phyloP scores from a whole-genome alignment of 1,284 basidiomycete genomes.

The Austroboletus rostrupii region DNA sequence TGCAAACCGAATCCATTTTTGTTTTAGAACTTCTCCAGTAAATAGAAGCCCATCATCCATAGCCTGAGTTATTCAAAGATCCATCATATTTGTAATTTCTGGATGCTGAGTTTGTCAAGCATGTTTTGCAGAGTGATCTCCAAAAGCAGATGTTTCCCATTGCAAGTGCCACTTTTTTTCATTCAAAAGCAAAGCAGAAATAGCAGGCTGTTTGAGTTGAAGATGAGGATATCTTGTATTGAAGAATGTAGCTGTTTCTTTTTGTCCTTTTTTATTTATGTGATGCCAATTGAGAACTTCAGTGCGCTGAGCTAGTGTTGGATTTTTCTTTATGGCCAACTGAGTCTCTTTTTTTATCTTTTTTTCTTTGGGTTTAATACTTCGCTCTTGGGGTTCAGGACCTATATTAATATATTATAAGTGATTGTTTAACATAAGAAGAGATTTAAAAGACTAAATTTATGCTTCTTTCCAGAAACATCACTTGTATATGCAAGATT shows the following conservation, averaged over 20 bases:
- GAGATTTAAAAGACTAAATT: background rate
- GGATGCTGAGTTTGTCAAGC: constrained; percentile 7
- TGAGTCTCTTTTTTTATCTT: too few species aligned
- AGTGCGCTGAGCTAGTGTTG: constrained; percentile 3
- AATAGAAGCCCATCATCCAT: constrained; percentile 3
- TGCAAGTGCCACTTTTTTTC: background rate
- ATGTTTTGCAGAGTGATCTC: background rate
- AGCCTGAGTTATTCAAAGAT: constrained; percentile 14
- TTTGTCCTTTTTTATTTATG: background rate
- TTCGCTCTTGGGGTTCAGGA: background rate
- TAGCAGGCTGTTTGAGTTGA: background rate
- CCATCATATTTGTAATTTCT: constrained; percentile 12
- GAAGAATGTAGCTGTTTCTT: constrained; percentile 5
- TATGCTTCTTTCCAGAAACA: background rate
- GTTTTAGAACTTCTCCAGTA: background rate
- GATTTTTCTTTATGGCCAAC: constrained; percentile 1
- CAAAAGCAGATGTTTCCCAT: accelerated
- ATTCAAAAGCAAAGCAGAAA: constrained; percentile 1
- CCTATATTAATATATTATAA: background rate
- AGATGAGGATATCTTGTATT: constrained; percentile 1
- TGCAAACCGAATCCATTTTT: constrained; percentile 10
- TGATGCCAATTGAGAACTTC: constrained; percentile 11
- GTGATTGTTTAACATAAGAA: background rate
- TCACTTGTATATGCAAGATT: background rate
- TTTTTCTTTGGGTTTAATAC: background rate